A percentile compares a stretch with the other conserved stretches of the same genome.
phyloP scores from a whole-genome alignment of 2,329 filamentous ascomycete species.

The Talaromyces sp. region DNA sequence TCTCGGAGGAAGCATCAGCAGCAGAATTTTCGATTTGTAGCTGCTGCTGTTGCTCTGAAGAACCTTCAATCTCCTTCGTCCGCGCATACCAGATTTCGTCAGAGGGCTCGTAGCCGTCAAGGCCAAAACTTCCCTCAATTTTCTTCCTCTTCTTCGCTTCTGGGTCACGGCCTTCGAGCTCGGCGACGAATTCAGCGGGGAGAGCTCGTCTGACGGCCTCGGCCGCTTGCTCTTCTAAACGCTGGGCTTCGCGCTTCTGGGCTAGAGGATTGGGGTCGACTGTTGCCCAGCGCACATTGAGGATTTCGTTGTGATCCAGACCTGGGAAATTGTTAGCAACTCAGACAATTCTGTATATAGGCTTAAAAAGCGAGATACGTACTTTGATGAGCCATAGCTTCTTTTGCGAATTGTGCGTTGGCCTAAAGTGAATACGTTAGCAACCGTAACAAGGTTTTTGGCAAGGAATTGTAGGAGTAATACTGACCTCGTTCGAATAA shows the following conservation, averaged over 20 bases:
- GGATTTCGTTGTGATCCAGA: slow-evolving; percentile 82
- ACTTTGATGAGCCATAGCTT: slow-evolving; percentile 90
- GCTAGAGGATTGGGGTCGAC: slow-evolving; percentile 93
- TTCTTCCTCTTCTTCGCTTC: slow-evolving; percentile 83
- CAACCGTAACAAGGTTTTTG: not conserved
- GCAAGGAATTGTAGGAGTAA: not conserved
- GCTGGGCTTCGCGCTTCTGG: slow-evolving; percentile 80
- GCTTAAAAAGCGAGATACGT: not conserved
- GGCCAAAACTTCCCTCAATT: slow-evolving; percentile 80
- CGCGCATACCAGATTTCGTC: slow-evolving; percentile 90
- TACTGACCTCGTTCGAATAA: slow-evolving; percentile 66
- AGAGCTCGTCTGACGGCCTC: slow-evolving; percentile 85
- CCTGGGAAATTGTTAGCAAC: slow-evolving; percentile 20
- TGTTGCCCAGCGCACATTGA: slow-evolving; percentile 97
- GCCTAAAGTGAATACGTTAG: slow-evolving; percentile 33
- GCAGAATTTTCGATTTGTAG: slow-evolving; percentile 41
- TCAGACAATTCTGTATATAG: not conserved
- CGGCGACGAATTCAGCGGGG: slow-evolving; percentile 83
- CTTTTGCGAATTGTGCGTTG: slow-evolving; percentile 85
- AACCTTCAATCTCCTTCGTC: slow-evolving; percentile 63
- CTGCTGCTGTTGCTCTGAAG: slow-evolving; percentile 46
- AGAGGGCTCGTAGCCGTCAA: slow-evolving; percentile 88
- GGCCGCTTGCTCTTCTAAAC: slow-evolving; percentile 92
- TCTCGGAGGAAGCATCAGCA: slow-evolving; percentile 25
- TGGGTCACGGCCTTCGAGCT: slow-evolving; percentile 86